Evolutionary conservation across 768 basidiomycete genomes (phyloP), one percentile per base, ranked within the genome.

Genomic region (Clavaria fumosa): DNA sequence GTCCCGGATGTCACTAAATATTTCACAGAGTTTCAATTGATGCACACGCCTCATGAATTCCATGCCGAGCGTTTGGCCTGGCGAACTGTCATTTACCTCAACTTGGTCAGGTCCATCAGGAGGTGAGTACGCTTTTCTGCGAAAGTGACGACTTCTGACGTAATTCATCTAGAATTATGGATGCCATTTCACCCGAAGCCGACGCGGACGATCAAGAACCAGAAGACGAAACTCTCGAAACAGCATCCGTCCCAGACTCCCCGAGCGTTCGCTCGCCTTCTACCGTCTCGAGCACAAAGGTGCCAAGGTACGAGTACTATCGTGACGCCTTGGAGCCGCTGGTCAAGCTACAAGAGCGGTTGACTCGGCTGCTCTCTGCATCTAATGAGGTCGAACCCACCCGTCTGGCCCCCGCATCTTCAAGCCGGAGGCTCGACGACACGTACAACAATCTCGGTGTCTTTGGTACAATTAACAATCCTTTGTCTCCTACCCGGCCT

Each of bases 61-160:
- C 72, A 71, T 45, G 72, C 76, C 12, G 83, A 88, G 52, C 68
- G 84, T 44, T 73, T 81, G 39, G 80, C 83, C 19, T 89, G 84
- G 84, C 73, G 84, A 36, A 70, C 80, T 35, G 83, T 89, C 47
- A 80, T 89, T 49, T 89, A 88, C 59, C 69, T 88, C 43, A 89
- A 89, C 57, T 66, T 89, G 44, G 78, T 86, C 42, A 75, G 77
- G 53, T 88, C 84, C 43, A 60, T 88, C 48, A 74, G 76, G 49
- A 72, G 78, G 78, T 75, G 52, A 44, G 64, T 55, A 40, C 38
- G 28, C 43, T 32, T 41, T 27, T 18, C 44, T 40, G 34, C 27
- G 37, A 21, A 37, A n/a, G 31, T 34, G 12, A 15, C 40, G 17
- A 33, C 40, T 22, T 21, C 49, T 35, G 38, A 45, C 42, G 31